phyloP scores from a whole-genome alignment of 2,329 filamentous ascomycete genomes.

The Aspergillus transmontanensis region DNA sequence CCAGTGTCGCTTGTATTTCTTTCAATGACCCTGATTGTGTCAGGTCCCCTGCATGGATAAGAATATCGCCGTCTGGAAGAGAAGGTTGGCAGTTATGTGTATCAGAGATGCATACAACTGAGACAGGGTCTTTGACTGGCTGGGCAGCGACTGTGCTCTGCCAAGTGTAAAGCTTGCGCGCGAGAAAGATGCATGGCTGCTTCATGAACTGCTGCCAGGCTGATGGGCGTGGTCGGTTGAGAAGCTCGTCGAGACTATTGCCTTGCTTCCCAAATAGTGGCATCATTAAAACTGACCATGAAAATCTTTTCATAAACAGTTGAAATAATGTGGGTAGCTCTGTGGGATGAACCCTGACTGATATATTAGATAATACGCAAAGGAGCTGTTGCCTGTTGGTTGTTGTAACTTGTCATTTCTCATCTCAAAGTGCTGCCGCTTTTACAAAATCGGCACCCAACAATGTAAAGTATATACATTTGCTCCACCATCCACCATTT shows the following conservation, averaged over 20 bases:
- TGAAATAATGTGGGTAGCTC: neutral
- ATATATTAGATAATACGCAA: neutral
- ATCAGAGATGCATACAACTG: constrained; percentile 28
- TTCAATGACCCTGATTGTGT: constrained; percentile 65
- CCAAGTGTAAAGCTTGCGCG: constrained; percentile 4
- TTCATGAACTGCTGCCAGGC: constrained; percentile 7
- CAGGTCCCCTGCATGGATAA: constrained; percentile 46
- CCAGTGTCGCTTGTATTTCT: constrained; percentile 72
- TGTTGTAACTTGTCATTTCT: neutral
- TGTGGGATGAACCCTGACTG: neutral
- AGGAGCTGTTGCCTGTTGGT: neutral
- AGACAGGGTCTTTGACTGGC: neutral
- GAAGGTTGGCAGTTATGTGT: constrained; percentile 28
- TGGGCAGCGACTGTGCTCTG: neutral
- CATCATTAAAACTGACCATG: neutral
- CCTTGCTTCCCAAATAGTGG: neutral
- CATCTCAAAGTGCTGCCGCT: neutral
- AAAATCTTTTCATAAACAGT: neutral
- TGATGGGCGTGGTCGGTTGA: constrained; percentile 2
- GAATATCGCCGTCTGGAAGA: constrained; percentile 38
- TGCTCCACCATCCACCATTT: neutral
- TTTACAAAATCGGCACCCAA: neutral
- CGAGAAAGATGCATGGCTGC: constrained; percentile 7
- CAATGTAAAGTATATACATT: neutral
- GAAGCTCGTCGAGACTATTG: neutral